Percentiles rank a stretch among this genome's conserved stretches.
Conservation (phyloP, 352 stramenopile genomes). For the Hyaloperonospora brassicae region DNA sequence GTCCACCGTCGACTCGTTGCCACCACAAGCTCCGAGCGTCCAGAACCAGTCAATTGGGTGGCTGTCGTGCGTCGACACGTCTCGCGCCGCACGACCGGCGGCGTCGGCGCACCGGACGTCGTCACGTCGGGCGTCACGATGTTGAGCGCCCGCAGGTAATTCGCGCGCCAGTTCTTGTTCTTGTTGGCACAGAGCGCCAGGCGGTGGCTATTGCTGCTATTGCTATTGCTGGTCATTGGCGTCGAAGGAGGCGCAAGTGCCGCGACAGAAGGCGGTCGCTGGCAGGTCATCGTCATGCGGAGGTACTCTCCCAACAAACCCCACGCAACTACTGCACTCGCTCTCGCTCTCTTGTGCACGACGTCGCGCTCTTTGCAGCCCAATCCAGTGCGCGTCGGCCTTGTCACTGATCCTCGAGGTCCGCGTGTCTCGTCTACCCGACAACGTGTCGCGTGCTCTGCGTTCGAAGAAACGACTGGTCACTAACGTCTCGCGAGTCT, state of each 20-base stretch:
- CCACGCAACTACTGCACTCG: too few species aligned
- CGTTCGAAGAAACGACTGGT: too few species aligned
- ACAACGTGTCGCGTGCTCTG: too few species aligned
- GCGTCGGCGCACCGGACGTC: conserved; percentile 12
- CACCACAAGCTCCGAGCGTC: conserved; percentile 2
- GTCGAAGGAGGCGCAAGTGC: not conserved
- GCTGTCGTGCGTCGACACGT: not conserved
- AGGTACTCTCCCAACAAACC: too few species aligned
- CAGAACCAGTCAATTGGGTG: not conserved
- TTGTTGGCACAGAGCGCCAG: conserved; percentile 23
- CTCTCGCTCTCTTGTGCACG: too few species aligned
- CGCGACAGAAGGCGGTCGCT: too few species aligned
- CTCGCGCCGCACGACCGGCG: not conserved
- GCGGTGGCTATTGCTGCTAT: conserved; percentile 8
- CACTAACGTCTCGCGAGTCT: too few species aligned
- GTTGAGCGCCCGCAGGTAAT: conserved; percentile 71
- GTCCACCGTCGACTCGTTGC: conserved; percentile 3
- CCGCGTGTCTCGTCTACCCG: too few species aligned
- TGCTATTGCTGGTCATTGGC: conserved; percentile 6
- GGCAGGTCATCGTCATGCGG: too few species aligned
- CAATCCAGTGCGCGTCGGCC: too few species aligned
- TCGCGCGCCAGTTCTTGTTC: conserved; percentile 65
- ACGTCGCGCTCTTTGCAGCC: too few species aligned
- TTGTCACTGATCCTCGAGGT: too few species aligned
- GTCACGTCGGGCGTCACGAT: conserved; percentile 49